Conservation (phyloP, 2,329 filamentous ascomycete genomes). For the Aspergillus transmontanensis region DNA sequence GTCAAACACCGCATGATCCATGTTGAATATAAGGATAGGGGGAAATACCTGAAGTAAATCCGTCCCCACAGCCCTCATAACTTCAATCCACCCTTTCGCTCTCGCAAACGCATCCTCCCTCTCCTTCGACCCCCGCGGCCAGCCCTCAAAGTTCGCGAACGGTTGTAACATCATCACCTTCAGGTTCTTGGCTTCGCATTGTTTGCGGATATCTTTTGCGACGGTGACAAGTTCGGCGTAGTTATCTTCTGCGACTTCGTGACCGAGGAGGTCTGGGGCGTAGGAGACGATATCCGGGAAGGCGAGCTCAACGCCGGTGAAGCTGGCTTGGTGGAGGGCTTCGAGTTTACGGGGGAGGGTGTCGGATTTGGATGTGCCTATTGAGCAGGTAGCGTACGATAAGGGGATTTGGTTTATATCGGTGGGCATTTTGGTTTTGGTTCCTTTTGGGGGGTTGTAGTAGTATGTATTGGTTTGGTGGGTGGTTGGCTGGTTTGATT, state of each 20-base stretch:
- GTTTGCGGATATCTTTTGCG: slow-evolving; percentile 55
- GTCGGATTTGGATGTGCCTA: slow-evolving; percentile 38
- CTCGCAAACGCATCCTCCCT: slow-evolving; percentile 64
- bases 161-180: slow-evolving; percentile 73
- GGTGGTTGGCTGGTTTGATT: no score
- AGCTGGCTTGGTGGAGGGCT: slow-evolving; percentile 44
- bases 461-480: not conserved
- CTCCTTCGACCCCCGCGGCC: slow-evolving; percentile 61
- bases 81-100: slow-evolving; percentile 67
- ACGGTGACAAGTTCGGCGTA: slow-evolving; percentile 61
- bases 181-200: slow-evolving; percentile 59
- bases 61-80: slow-evolving; percentile 71
- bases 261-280: slow-evolving; percentile 54
- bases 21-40: not conserved
- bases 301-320: slow-evolving; percentile 71
- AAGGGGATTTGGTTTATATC: slow-evolving; percentile 30
- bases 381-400: slow-evolving; percentile 49
- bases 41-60: slow-evolving; percentile 67
- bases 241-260: slow-evolving; percentile 58
- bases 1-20: no score
- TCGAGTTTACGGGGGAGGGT: slow-evolving; percentile 42
- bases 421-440: not conserved
- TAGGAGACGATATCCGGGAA: slow-evolving; percentile 73
- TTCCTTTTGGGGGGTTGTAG: not conserved
- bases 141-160: slow-evolving; percentile 77